A percentile compares a stretch with the other conserved stretches of the same genome.
Evolutionary conservation across 2,329 filamentous ascomycete species (phyloP).

Genomic region (Pseudogymnoascus sp.): DNA sequence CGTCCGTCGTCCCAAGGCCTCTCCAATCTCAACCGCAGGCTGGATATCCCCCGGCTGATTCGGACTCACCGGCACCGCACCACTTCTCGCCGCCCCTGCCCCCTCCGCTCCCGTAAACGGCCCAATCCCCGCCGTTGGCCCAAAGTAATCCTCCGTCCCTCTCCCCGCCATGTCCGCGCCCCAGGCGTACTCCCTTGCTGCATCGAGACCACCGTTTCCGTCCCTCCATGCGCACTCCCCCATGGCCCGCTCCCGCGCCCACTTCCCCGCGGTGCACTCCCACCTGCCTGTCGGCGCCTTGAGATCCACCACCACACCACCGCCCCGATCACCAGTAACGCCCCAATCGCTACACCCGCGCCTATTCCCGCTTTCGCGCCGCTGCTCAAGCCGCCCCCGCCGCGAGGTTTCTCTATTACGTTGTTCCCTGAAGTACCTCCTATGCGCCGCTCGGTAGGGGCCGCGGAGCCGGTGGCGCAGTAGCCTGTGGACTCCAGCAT

Average conservation of each 20-base stretch:
- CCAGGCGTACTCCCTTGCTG: conserved; percentile 11
- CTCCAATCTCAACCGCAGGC: not conserved
- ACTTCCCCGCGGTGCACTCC: conserved; percentile 16
- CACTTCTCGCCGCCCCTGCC: not conserved
- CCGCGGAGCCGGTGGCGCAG: conserved; percentile 34
- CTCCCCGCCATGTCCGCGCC: not conserved
- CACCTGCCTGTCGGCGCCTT: conserved; percentile 26
- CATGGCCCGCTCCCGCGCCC: conserved; percentile 18
- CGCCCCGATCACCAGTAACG: conserved; percentile 36
- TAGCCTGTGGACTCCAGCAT: conserved; percentile 31
- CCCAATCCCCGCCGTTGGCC: conserved; percentile 35
- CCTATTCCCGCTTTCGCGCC: conserved; percentile 54
- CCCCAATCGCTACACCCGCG: conserved; percentile 43
- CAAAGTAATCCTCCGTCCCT: conserved; percentile 25
- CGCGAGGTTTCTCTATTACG: conserved; percentile 15
- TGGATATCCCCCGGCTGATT: not conserved
- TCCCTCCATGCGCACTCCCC: conserved; percentile 12
- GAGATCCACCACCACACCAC: conserved; percentile 43
- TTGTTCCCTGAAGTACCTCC: conserved; percentile 28
- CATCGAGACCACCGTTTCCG: conserved; percentile 5
- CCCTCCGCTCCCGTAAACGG: conserved; percentile 30
- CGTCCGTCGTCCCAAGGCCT: not conserved
- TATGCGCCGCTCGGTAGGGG: conserved; percentile 21
- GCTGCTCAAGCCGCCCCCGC: conserved; percentile 32
- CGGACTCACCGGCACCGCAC: not conserved